Evolutionary conservation across 371 early-diverging fungal species (phyloP), one percentile per base, ranked within the genome.

Genomic region (Smittium culicis): DNA sequence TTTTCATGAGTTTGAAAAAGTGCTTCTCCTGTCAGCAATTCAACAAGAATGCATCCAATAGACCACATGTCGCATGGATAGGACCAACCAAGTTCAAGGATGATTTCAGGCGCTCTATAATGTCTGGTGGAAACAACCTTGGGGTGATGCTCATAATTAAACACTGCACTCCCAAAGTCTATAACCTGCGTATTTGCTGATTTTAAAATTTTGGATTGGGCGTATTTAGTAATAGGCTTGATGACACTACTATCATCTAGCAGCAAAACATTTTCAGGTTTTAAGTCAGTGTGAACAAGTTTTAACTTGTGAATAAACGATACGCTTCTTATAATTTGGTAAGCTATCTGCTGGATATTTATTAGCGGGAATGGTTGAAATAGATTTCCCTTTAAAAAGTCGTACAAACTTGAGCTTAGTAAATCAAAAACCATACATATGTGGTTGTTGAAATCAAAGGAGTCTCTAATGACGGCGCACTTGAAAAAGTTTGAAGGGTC

Each of bases 31-130:
- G 92, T 95, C 55, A 87, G 82, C 57, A 97, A 83, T 78, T 97
- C 98, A 24, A 93, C 85, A 1, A 97, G 79, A 62, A 97, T 94
- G 76, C 98, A 97, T 1, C 98, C 98, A 67, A 95, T 78, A 2
- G 95, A 94, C 98, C 98, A 97, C 71, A 96, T 87, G 76, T 96
- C 97, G 77, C 95, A 95, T 34, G 94, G 91, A 77, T 85, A 96
- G 55, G 92, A 91, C 95, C 95, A 97, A 57, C 93, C 93, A 54
- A 88, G 73, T 70, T 88, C 87, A 65, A 97, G 75, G 59, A 97
- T 93, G 72, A 97, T 93, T 75, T 97, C 98, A 2, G 98, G 98
- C 33, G 96, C 96, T 28, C 98, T 83, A 74, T 97, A 97, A 75
- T 97, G 98, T 60, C 98, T 75, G 25, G 98, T 97, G 30, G 89